Percentiles rank a stretch among this genome's conserved stretches.
phyloP scores from a whole-genome alignment of 768 basidiomycete species.

The Calocybe cyanea region DNA sequence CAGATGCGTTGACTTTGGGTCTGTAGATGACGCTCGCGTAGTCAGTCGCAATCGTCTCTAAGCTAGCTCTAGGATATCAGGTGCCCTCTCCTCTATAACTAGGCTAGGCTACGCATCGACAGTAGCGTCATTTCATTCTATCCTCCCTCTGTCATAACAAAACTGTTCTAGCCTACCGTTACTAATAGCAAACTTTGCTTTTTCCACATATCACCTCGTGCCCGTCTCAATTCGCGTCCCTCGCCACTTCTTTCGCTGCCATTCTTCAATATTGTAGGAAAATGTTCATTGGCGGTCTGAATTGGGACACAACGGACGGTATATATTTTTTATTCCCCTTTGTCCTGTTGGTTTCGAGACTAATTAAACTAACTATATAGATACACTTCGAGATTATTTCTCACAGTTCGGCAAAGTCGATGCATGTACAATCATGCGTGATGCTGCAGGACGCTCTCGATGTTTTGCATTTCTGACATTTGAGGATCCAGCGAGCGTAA shows the following conservation, averaged over 20 bases:
- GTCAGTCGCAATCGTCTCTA: conserved; percentile 53
- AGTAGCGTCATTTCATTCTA: conserved; percentile 68
- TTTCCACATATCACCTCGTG: conserved; percentile 34
- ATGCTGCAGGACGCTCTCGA: conserved; percentile 88
- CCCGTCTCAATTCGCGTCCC: conserved; percentile 20
- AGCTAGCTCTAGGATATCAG: conserved; percentile 74
- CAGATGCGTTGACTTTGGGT: conserved; percentile 15
- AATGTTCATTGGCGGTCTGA: conserved; percentile 99
- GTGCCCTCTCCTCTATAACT: conserved; percentile 62
- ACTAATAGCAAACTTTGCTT: conserved; percentile 74
- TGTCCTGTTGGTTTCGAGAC: conserved; percentile 36
- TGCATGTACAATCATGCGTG: conserved; percentile 98
- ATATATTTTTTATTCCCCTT: conserved; percentile 36
- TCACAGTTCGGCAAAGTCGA: conserved; percentile 95
- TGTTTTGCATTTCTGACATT: conserved; percentile 99
- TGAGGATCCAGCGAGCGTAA: conserved; percentile 87
- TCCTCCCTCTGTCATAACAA: conserved; percentile 55
- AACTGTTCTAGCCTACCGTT: conserved; percentile 71
- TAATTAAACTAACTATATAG: conserved; percentile 35
- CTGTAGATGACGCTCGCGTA: conserved; percentile 54
- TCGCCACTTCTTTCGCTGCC: conserved; percentile 6
- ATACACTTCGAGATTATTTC: conserved; percentile 83
- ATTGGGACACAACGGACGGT: conserved; percentile 99
- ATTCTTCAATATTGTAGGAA: conserved; percentile 58
- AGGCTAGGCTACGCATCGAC: conserved; percentile 75